Base-by-base conservation (phyloP, 768 basidiomycete genomes). In the Exidia glandulosa region DNA sequence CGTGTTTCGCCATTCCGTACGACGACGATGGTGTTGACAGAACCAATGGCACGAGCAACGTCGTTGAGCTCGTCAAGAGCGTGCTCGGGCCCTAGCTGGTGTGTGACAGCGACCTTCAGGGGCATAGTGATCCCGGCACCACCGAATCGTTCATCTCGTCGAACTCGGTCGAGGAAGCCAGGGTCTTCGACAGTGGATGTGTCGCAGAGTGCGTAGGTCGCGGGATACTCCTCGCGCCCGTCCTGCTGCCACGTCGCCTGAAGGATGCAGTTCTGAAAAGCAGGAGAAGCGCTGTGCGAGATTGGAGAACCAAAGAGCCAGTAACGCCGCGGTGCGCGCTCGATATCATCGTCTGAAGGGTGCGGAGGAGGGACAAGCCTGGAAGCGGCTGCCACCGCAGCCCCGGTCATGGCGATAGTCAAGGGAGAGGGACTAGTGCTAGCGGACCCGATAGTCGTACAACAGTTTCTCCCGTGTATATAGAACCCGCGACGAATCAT, bases 51-150 rank as follows among this genome's bases (percentile, higher is more conserved):
- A 33, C 68, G 65, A 16, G 76, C 77, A 57, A 76, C 69, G 13
- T 70, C 68, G 7, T 76, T 73, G 25, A 79, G 62, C 14, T 66
- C 61, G 62, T 77, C 72, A 47, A 80, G 69, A 32, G 72, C 66
- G 9, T 73, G 41, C 6, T 45, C 41, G 23, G 41, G 41, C 12
- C 41, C 41, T 23, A 45, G 41, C 41, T 23, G 41, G 19, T 45
- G 72, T 32, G 79, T 75, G 64, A 79, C 71, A 52, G 73, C 71
- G 32, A 79, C 65, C 67, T 80, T 80, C 64, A 76, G 69, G 1
- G 78, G 78, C 59, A 79, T 80, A 25, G 78, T 80, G 13, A 79
- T 75, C 14, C 73, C 73, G 12, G 77, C 77, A 4, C 78, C 78
- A 7, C 78, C 78, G 66, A 79, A 79, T 33, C 74, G 67, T 2